Percentiles rank a stretch among this genome's conserved stretches.
Evolutionary conservation across 257 asterid genomes (phyloP).

Genomic region (Thymus quinquecostatus): DNA sequence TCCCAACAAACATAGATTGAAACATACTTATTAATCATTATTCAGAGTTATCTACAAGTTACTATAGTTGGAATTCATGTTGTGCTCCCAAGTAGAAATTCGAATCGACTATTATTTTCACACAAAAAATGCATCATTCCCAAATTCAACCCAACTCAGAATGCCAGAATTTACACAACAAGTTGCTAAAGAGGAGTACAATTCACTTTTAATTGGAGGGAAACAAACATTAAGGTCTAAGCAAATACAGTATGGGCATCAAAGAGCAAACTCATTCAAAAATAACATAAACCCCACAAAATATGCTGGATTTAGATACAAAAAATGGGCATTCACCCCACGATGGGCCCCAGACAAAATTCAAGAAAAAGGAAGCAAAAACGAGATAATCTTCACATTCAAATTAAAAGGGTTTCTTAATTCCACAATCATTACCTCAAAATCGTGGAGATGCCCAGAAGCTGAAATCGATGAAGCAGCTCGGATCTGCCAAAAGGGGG

Average conservation of each 20-base stretch:
- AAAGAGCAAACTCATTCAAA: slow-evolving; percentile 18
- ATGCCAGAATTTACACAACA: slow-evolving; percentile 9
- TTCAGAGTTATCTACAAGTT: slow-evolving; percentile 9
- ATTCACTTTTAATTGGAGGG: background rate
- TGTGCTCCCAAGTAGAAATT: slow-evolving; percentile 16
- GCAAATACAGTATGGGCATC: slow-evolving; percentile 7
- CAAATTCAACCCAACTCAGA: slow-evolving; percentile 3
- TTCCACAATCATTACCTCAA: slow-evolving; percentile 35
- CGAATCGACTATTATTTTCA: slow-evolving; percentile 8
- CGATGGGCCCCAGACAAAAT: background rate
- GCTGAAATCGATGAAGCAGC: slow-evolving; percentile 38
- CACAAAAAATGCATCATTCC: background rate
- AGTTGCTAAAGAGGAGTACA: slow-evolving; percentile 9
- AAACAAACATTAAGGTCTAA: slow-evolving; percentile 11
- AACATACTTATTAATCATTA: slow-evolving; percentile 5
- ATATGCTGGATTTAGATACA: slow-evolving; percentile 16
- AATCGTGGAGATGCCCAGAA: slow-evolving; percentile 32
- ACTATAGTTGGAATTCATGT: slow-evolving; percentile 17
- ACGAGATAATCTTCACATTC: background rate
- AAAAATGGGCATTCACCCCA: slow-evolving; percentile 17
- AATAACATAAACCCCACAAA: slow-evolving; percentile 30
- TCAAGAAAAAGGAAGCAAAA: background rate
- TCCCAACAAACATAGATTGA: slow-evolving; percentile 6
- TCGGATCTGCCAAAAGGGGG: slow-evolving; percentile 37
- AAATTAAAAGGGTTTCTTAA: background rate